These are phyloP conservation scores for Trichophyton benhamiae DNA, from an alignment of 2,329 filamentous ascomycete genomes.

Conservation along the genomic window DNA sequence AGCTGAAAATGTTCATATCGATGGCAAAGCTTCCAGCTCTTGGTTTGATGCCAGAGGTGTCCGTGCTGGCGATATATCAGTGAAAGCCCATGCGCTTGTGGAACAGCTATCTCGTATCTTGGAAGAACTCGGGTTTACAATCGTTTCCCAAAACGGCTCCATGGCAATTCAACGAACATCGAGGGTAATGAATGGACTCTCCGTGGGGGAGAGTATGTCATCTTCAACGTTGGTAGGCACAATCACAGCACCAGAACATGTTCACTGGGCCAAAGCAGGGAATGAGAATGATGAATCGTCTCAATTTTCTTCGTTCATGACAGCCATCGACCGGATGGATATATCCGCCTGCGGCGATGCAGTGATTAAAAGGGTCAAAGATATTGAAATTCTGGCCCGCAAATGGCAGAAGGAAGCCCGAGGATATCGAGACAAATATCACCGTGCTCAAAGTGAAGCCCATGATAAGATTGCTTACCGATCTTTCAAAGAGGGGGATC, in stretches of 20 bases:
- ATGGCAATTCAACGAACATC: constrained; percentile 65
- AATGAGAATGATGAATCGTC: constrained; percentile 52
- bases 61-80: constrained; percentile 71
- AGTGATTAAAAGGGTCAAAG: constrained; percentile 77
- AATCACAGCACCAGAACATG: constrained; percentile 53
- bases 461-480: constrained; percentile 94
- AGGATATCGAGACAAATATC: constrained; percentile 75
- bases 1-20: constrained; percentile 21
- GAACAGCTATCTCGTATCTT: constrained; percentile 72
- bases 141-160: constrained; percentile 58
- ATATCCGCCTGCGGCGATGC: constrained; percentile 74
- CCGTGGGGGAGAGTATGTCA: constrained; percentile 23
- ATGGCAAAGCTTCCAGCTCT: constrained; percentile 28
- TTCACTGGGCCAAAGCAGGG: constrained; percentile 69
- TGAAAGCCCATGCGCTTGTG: constrained; percentile 69
- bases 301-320: constrained; percentile 64
- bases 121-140: constrained; percentile 73
- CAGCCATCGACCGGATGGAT: constrained; percentile 64
- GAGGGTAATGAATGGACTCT: constrained; percentile 35
- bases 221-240: constrained; percentile 26
- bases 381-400: constrained; percentile 82
- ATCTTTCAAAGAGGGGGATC: constrained; percentile 90
- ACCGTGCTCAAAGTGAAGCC: constrained; percentile 66
- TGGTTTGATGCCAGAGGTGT: constrained; percentile 58
- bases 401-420: constrained; percentile 87